Base-by-base conservation (phyloP, 805 yeast genomes). In the Wickerhamomyces rabaulensis region DNA sequence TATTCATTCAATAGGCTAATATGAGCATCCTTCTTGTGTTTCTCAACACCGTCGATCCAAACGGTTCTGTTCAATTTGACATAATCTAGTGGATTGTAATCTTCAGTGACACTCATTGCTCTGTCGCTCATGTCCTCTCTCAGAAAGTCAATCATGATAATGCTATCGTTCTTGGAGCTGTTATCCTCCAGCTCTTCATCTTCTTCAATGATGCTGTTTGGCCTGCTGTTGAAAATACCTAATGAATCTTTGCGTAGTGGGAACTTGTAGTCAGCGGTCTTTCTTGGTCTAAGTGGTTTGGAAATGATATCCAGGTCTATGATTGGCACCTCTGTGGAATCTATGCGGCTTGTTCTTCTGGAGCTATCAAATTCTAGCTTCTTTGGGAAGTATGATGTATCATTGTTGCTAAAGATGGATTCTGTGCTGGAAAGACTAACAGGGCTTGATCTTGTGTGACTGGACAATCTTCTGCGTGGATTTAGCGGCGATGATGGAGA, bases 71-170 rank as follows among this genome's bases (percentile, higher is more conserved):
- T 45, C 38, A 53, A 13, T 12, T 35, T 39, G 3, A 48, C 49
- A 39, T 42, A 45, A 13, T 51, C 41, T 10, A 37, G 8, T 1
- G 57, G 55, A 40, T 54, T 41, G 37, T 50, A 53, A 9, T 26
- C 50, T 16, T 45, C 48, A 16, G 45, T 9, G 5, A 46, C 38
- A 13, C 46, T 38, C 56, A 51, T 49, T 7, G 53, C 48, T 10
- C 46, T 29, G 0, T 51, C 48, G 19, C 52, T 53, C 1, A 40
- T 17, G 23, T 58, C 52, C 42, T 58, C 62, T 26, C 54, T 47
- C 9, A 58, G 42, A 33, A 58, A 56, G 26, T 56, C 54, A 12
- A 55, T 29, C 26, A 58, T 22, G 33, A 46, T 42, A n/a, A 58
- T 41, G 7, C 19, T 17, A 2, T 39, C 48, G 13, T 41, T 49